Percentiles rank a stretch among this genome's conserved stretches.
Conservation (phyloP, 371 early-diverging fungal species). For the Cokeromyces recurvatus region DNA sequence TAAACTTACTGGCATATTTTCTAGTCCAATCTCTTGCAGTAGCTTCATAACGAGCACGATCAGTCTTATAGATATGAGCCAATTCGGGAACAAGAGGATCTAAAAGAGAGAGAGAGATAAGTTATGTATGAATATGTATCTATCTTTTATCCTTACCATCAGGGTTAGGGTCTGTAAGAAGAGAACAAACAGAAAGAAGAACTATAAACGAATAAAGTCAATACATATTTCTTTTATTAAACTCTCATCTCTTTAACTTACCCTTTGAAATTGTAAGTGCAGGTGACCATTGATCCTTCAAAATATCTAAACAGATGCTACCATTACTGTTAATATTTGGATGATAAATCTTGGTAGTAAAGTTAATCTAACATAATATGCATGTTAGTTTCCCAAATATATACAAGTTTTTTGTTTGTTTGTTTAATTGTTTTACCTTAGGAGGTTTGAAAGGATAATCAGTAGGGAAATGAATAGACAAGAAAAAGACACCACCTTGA, state of each 20-base stretch:
- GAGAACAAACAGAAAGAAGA: slow-evolving; percentile 93
- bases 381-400: not conserved
- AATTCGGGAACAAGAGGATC: slow-evolving; percentile 96
- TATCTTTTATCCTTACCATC: slow-evolving; percentile 35
- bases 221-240: too few relatives aligned
- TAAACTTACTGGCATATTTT: slow-evolving; percentile 73
- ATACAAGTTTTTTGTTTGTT: not conserved
- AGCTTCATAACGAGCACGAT: slow-evolving; percentile 81
- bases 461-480: slow-evolving; percentile 97
- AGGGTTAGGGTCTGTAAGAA: slow-evolving; percentile 99
- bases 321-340: slow-evolving; percentile 99
- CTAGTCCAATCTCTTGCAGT: slow-evolving; percentile 94
- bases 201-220: slow-evolving; percentile 44
- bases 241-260: slow-evolving; percentile 21
- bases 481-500: slow-evolving; percentile 93
- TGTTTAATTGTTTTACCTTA: slow-evolving; percentile 54
- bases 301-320: slow-evolving; percentile 97
- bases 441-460: slow-evolving; percentile 99
- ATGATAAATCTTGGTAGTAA: slow-evolving; percentile 97
- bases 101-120: not conserved
- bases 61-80: slow-evolving; percentile 96
- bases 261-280: slow-evolving; percentile 97
- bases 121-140: not conserved
- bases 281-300: slow-evolving; percentile 99
- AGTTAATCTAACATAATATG: slow-evolving; percentile 64